A percentile compares a stretch with the other conserved stretches of the same genome.
phyloP scores from a whole-genome alignment of 345 rosid genomes.

The Acer saccharum region DNA sequence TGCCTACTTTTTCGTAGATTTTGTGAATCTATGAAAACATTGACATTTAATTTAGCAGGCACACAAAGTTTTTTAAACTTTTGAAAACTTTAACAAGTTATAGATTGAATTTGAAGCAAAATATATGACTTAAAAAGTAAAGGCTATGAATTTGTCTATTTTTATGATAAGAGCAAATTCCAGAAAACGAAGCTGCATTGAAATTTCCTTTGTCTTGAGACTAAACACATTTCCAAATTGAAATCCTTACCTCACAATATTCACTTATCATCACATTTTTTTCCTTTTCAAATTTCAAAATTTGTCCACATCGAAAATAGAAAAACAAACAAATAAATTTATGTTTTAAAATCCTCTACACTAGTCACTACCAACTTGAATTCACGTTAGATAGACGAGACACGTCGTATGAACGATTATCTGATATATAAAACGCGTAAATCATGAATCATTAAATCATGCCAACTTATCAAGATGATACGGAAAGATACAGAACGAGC shows the following conservation, averaged over 20 bases:
- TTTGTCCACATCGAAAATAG: neutral
- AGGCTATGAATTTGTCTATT: neutral
- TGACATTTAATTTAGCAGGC: neutral
- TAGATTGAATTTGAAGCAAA: neutral
- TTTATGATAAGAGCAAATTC: neutral
- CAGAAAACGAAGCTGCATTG: slow-evolving; percentile 32
- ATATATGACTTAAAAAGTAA: neutral
- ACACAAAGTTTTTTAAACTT: neutral
- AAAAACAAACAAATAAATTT: neutral
- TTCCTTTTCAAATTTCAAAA: neutral
- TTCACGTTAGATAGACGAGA: too few species aligned
- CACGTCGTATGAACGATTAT: neutral
- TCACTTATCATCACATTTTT: neutral
- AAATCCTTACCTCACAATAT: neutral
- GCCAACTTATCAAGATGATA: too few species aligned
- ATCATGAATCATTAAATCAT: neutral
- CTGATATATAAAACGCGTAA: neutral
- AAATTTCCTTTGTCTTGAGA: slow-evolving; percentile 24
- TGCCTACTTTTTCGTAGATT: neutral
- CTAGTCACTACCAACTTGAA: too few species aligned
- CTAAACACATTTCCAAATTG: neutral
- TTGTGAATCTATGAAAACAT: neutral
- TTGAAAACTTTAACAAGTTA: neutral
- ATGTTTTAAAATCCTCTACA: too few species aligned
- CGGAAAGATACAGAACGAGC: neutral